Evolutionary conservation across 129 eudicot species (phyloP), one percentile per base, ranked within the genome.

Genomic region (Cynara cardunculus): DNA sequence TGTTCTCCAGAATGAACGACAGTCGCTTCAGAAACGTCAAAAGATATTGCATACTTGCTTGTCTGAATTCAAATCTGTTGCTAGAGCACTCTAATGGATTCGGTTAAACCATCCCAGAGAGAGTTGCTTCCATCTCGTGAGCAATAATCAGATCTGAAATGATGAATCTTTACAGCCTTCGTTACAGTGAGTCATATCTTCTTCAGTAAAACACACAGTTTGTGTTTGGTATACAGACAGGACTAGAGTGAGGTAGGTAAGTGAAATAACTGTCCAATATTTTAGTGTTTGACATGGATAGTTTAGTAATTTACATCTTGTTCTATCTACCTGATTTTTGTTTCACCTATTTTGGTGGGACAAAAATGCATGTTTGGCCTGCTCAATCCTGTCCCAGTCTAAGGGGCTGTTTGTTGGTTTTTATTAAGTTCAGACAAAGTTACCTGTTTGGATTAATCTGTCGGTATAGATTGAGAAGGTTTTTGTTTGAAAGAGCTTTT

Each of bases 41-140:
- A 92, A 94, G 85, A 83, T 87, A 31, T 83, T 94, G 73, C 94
- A 90, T 74, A 87, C 91, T 35, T 94, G 98, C 82, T 86, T 94
- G 89, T 87, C 88, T 49, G 97, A 94, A 78, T 94, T 91, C 84
- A 91, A 90, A 78, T 87, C 80, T 78, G 90, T 92, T 69, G 97
- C 98, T 22, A 81, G 88, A 75, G 75, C 91, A 39, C 92, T 94
- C 27, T 90, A 88, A 87, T 66, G 80, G 71, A 61, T 34, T 34
- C 73, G 25, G 1, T 65, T 35, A 25, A 16, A 1, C 8, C 21
- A 24, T 16, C 25, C 74, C 13, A 12, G 26, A 18, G 65, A 67
- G 32, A 18, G 84, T 19, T 81, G 74, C 67, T 74, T 69, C 80
- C 81, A 75, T 84, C 73, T 84, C 14, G 78, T 70, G 53, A 75